Base-by-base conservation (phyloP, 345 rosid genomes). In the Lepidium didymum region DNA sequence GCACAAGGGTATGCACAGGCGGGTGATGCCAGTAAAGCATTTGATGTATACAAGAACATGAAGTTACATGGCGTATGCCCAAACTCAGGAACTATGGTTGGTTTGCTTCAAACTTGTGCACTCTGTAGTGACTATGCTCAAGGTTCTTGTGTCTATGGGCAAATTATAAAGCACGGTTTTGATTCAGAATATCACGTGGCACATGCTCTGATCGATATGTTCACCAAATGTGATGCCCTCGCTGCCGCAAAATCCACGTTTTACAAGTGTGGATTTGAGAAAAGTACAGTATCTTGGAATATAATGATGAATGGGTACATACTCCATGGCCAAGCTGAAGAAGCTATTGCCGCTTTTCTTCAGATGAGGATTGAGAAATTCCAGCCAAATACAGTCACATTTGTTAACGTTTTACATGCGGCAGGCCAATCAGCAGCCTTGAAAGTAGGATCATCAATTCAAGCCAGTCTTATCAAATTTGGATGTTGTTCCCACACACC, bases 121-220 rank as follows among this genome's bases (percentile, higher is more conserved):
- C 80, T 80, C 47, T 67, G 36, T 61, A 64, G 67, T 46, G 80
- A 85, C 66, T 71, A 45, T 44, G 75, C 51, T 36, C 85, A 27
- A 33, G 89, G 86, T 61, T 69, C 78, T 57, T 79, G 80, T 63
- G 69, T 78, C 56, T 83, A 79, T 27, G 81, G 81, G 18, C 57
- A 69, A 51, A 62, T 73, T 52, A 64, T 80, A 12, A 85, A 79
- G 77, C 68, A 68, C 33, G 89, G 89, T 36, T 72, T 85, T 19
- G 81, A 80, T 18, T 80, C 77, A 66, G 82, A 83, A 21, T 60
- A 52, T 75, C 78, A 78, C 1, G 79, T 83, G 35, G 73, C 71
- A 65, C 81, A 78, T 80, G 84, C 89, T 63, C 79, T 87, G 12
- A 65, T 81, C 46, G 84, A 81, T 68, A 83, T 85, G 86, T 76